A percentile compares a stretch with the other conserved stretches of the same genome.
phyloP scores from a whole-genome alignment of 192 early-diverging fungal species.

The Backusella circina region DNA sequence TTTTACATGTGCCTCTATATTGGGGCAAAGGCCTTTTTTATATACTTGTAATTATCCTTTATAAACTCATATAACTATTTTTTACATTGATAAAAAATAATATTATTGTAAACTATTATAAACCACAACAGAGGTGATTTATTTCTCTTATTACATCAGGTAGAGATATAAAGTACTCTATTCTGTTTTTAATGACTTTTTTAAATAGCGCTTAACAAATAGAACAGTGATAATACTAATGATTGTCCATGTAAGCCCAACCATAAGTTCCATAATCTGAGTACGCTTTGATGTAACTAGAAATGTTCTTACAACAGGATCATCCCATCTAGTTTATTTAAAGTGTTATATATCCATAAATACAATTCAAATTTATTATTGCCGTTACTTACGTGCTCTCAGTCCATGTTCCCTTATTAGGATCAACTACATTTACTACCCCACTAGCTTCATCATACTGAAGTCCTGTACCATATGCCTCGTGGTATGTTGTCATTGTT shows the following conservation, averaged over 20 bases:
- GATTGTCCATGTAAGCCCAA: constrained; percentile 38
- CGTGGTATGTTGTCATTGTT: constrained; percentile 51
- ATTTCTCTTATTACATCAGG: too few relatives aligned
- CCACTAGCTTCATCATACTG: constrained; percentile 31
- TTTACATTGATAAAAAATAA: too few relatives aligned
- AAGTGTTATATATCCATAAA: not conserved
- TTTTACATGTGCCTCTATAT: too few relatives aligned
- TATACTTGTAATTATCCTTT: too few relatives aligned
- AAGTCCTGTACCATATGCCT: constrained; percentile 50
- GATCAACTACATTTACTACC: constrained; percentile 34
- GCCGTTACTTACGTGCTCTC: constrained; percentile 48
- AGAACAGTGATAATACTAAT: constrained; percentile 27
- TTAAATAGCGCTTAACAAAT: constrained; percentile 29
- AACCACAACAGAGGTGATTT: too few relatives aligned
- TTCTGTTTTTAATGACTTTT: constrained; percentile 28
- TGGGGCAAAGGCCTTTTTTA: too few relatives aligned
- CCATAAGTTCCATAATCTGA: constrained; percentile 39
- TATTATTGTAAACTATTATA: too few relatives aligned
- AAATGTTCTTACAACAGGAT: constrained; percentile 38
- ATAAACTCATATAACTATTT: too few relatives aligned
- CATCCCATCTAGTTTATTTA: constrained; percentile 39
- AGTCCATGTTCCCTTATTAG: constrained; percentile 43
- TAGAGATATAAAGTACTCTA: too few relatives aligned
- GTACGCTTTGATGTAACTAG: constrained; percentile 34
- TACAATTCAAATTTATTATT: not conserved